Evolutionary conservation across 129 eudicot species (phyloP).

Genomic region (Tanacetum coccineum): DNA sequence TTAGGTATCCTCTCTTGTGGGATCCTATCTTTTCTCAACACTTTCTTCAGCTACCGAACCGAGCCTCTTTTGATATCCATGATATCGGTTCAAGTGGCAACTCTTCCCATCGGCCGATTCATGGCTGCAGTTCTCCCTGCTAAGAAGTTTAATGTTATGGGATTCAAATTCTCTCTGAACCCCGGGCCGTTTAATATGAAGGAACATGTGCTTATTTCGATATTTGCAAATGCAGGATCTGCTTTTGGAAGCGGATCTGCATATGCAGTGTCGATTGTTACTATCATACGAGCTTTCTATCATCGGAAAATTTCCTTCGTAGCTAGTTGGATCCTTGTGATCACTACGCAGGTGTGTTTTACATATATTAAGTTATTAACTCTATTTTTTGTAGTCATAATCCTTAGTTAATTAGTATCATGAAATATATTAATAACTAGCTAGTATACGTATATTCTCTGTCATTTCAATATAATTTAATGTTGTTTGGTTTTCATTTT

Average conservation of each 20-base stretch:
- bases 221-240: constrained; percentile 62
- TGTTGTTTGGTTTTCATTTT: no score
- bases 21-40: constrained; percentile 48
- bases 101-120: constrained; percentile 60
- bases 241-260: constrained; percentile 58
- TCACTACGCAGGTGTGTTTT: constrained; percentile 47
- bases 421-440: no score
- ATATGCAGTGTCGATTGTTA: constrained; percentile 48
- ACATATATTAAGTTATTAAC: no score
- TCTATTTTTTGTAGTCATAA: neutral
- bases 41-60: constrained; percentile 54
- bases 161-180: constrained; percentile 40
- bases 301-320: constrained; percentile 40
- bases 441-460: no score
- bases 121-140: constrained; percentile 55
- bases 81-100: constrained; percentile 51
- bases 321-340: constrained; percentile 51
- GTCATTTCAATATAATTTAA: neutral
- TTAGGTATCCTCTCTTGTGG: constrained; percentile 50
- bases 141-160: constrained; percentile 23
- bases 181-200: constrained; percentile 81
- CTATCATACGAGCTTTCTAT: constrained; percentile 50
- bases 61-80: constrained; percentile 47
- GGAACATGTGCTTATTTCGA: constrained; percentile 63
- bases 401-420: neutral